Evolutionary conservation across 1,139 yeast species (phyloP), one percentile per base, ranked within the genome.

Genomic region (Yamadazyma friedrichii): DNA sequence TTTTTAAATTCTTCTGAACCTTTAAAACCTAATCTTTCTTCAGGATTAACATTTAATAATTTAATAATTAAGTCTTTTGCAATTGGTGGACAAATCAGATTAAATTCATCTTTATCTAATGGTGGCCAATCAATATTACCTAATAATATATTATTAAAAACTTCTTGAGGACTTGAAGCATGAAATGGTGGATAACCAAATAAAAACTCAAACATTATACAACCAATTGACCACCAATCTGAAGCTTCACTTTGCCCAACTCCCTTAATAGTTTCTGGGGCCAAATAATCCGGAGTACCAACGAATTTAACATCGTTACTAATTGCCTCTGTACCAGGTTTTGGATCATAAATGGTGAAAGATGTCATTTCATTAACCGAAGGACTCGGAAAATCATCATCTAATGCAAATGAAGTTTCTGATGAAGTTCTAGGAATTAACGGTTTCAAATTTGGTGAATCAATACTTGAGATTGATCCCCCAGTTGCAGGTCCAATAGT

Each of bases 221-320:
- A 93, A 0, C 99, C 99, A 35, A 91, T 78, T 1, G 98, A 88
- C 98, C 98, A 94, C 98, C 98, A 94, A 67, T 94, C 99, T 30
- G 95, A 83, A 34, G 84, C 78, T 51, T 84, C 93, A 48, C 84
- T 88, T 59, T 93, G 97, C 0, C 88, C 88, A 6, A 75, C 73
- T 26, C 98, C 98, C 36, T 78, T 71, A 48, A 94, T 88, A 0
- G 97, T 91, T 58, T 94, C 99, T 0, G 99, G 99, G 0, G 99
- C 95, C 32, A 94, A 74, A 61, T 94, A 94, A 58, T 94, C 99
- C 0, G 99, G 98, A 0, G 99, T 94, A 0, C 99, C 99, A 29
- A 89, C 96, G 56, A 93, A 91, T 49, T 76, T 79, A 39, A 66
- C 49, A 22, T 36, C 39, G 15, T 15, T 29, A 25, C 11, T 34